Percentiles rank a stretch among this genome's conserved stretches.
Evolutionary conservation across 768 basidiomycete species (phyloP).

Genomic region (Rubroboletus pulcherrimus): DNA sequence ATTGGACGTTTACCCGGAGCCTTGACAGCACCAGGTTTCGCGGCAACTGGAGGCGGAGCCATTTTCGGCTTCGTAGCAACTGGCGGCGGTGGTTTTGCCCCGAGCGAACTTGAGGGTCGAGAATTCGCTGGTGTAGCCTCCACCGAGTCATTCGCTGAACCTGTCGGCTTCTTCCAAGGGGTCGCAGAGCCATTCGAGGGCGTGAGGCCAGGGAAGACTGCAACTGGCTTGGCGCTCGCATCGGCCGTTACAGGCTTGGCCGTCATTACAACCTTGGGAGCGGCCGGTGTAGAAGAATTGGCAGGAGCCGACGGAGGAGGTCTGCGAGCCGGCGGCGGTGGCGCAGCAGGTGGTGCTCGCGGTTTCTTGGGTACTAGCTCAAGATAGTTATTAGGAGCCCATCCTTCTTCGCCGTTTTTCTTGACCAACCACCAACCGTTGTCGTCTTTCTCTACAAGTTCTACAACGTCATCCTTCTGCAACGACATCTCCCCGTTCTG

Average conservation of each 20-base stretch:
- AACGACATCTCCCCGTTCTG: slow-evolving; percentile 90
- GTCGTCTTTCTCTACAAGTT: slow-evolving; percentile 86
- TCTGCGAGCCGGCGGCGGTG: slow-evolving; percentile 58
- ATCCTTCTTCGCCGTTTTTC: slow-evolving; percentile 78
- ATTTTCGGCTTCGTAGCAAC: slow-evolving; percentile 64
- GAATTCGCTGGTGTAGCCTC: slow-evolving; percentile 44
- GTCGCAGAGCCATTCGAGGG: slow-evolving; percentile 63
- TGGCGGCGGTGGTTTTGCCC: slow-evolving; percentile 54
- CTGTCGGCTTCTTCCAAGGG: slow-evolving; percentile 66
- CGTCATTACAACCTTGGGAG: slow-evolving; percentile 33
- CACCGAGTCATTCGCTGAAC: slow-evolving; percentile 31
- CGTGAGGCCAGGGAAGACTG: slow-evolving; percentile 78
- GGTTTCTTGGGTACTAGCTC: slow-evolving; percentile 72
- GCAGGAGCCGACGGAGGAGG: slow-evolving; percentile 43
- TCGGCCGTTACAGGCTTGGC: slow-evolving; percentile 51
- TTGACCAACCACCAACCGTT: slow-evolving; percentile 99
- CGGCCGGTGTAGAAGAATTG: slow-evolving; percentile 32
- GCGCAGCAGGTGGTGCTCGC: slow-evolving; percentile 61
- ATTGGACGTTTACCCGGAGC: slow-evolving; percentile 58
- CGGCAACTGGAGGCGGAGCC: slow-evolving; percentile 50
- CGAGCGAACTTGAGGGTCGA: slow-evolving; percentile 48
- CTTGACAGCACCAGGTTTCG: slow-evolving; percentile 52
- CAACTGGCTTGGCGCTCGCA: slow-evolving; percentile 68
- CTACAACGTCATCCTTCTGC: slow-evolving; percentile 87
- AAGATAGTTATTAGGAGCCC: slow-evolving; percentile 94